A percentile compares a stretch with the other conserved stretches of the same genome.
phyloP scores from a whole-genome alignment of 345 rosid genomes.

The Clarkia xantiana region DNA sequence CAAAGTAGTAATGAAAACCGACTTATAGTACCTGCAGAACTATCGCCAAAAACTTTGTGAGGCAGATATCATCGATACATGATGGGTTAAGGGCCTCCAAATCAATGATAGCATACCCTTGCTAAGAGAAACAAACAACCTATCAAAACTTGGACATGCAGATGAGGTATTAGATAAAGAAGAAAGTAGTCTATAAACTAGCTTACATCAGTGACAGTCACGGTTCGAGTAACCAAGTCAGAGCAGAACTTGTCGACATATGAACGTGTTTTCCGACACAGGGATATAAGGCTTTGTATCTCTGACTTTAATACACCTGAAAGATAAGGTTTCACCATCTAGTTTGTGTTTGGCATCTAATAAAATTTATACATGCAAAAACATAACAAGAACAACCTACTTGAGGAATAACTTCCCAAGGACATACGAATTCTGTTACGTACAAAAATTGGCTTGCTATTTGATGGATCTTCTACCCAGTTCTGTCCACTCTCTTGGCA shows the following conservation, averaged over 20 bases:
- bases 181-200: slow-evolving; percentile 3
- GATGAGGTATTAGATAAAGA: slow-evolving; percentile 2
- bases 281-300: slow-evolving; percentile 45
- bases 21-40: slow-evolving; percentile 48
- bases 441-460: slow-evolving; percentile 51
- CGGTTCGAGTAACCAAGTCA: slow-evolving; percentile 35
- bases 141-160: slow-evolving; percentile 1
- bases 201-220: slow-evolving; percentile 53
- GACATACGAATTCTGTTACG: slow-evolving; percentile 76
- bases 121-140: slow-evolving; percentile 20
- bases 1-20: slow-evolving; percentile 1
- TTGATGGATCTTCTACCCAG: slow-evolving; percentile 93
- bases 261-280: slow-evolving; percentile 55
- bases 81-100: slow-evolving; percentile 44
- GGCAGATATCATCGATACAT: slow-evolving; percentile 39
- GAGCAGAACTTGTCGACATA: slow-evolving; percentile 45
- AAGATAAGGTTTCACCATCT: slow-evolving; percentile 7
- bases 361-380: background rate
- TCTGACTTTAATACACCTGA: slow-evolving; percentile 55
- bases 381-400: slow-evolving; percentile 22
- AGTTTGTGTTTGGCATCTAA: background rate
- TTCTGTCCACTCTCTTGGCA: slow-evolving; percentile 35
- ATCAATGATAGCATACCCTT: slow-evolving; percentile 67
- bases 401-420: slow-evolving; percentile 38
- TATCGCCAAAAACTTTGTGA: slow-evolving; percentile 48